Evolutionary conservation across 805 yeast genomes (phyloP).

Genomic region (Metschnikowia shivogae): DNA sequence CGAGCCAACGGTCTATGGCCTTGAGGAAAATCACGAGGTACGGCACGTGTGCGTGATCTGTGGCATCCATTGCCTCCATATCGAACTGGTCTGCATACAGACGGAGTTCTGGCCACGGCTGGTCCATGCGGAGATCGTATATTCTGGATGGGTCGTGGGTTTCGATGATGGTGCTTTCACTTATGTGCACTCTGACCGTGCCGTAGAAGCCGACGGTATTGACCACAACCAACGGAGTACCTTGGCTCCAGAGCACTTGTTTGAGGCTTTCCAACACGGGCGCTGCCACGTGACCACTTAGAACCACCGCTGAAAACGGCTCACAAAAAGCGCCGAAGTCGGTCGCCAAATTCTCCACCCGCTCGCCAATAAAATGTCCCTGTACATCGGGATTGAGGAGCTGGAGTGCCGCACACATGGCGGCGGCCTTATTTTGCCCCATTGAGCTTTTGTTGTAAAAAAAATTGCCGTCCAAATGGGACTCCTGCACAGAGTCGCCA

Average conservation of each 20-base stretch:
- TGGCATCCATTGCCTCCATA: slow-evolving; percentile 41
- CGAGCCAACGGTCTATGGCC: slow-evolving; percentile 44
- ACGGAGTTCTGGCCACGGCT: slow-evolving; percentile 68
- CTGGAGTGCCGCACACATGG: slow-evolving; percentile 37
- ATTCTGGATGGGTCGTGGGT: slow-evolving; percentile 63
- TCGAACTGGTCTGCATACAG: slow-evolving; percentile 49
- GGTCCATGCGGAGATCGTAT: slow-evolving; percentile 62
- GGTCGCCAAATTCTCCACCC: slow-evolving; percentile 6
- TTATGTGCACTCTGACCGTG: slow-evolving; percentile 45
- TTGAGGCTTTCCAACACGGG: slow-evolving; percentile 24
- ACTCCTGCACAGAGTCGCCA: slow-evolving; percentile 31
- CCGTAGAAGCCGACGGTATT: slow-evolving; percentile 66
- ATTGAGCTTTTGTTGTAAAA: slow-evolving; percentile 47
- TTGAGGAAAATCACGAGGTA: slow-evolving; percentile 59
- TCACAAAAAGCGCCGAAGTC: slow-evolving; percentile 36
- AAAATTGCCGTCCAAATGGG: slow-evolving; percentile 57
- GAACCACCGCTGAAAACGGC: slow-evolving; percentile 47
- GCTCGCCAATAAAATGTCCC: slow-evolving; percentile 26
- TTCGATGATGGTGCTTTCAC: slow-evolving; percentile 65
- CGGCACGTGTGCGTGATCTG: slow-evolving; percentile 60
- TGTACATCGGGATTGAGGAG: slow-evolving; percentile 61
- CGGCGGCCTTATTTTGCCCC: slow-evolving; percentile 38
- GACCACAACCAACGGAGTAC: slow-evolving; percentile 53
- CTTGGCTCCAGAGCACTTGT: slow-evolving; percentile 36
- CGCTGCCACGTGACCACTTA: slow-evolving; percentile 27